phyloP scores from a whole-genome alignment of 164 flowering plant species.

The Annona squamosa region DNA sequence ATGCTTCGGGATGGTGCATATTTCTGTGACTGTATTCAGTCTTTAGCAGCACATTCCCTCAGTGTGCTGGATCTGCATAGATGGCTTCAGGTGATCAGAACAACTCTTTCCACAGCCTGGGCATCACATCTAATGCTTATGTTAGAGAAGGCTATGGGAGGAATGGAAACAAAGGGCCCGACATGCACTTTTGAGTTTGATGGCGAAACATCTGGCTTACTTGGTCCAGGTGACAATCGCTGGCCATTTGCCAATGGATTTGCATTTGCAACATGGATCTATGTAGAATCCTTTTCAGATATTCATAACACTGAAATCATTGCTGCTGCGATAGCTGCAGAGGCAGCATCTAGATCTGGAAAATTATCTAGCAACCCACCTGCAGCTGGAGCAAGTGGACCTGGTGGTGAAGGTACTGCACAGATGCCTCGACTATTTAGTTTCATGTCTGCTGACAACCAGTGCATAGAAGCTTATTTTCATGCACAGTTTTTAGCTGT shows the following conservation, averaged over 20 bases:
- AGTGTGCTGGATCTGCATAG: slow-evolving; percentile 65
- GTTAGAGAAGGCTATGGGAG: slow-evolving; percentile 84
- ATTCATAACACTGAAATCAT: slow-evolving; percentile 87
- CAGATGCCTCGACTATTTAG: slow-evolving; percentile 99
- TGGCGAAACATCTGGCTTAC: slow-evolving; percentile 98
- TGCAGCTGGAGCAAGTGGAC: slow-evolving; percentile 98
- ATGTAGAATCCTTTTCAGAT: slow-evolving; percentile 95
- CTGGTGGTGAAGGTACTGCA: slow-evolving; percentile 97
- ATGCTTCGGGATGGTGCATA: slow-evolving; percentile 74
- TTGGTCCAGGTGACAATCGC: slow-evolving; percentile 95
- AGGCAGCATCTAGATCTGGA: slow-evolving; percentile 94
- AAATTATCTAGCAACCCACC: slow-evolving; percentile 97
- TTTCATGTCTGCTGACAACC: slow-evolving; percentile 95
- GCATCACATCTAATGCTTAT: slow-evolving; percentile 60
- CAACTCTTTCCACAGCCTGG: slow-evolving; percentile 58
- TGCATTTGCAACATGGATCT: slow-evolving; percentile 98
- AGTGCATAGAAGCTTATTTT: slow-evolving; percentile 93
- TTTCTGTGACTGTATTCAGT: slow-evolving; percentile 72
- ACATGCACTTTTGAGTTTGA: slow-evolving; percentile 93
- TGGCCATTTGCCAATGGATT: slow-evolving; percentile 97
- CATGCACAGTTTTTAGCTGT: slow-evolving; percentile 98
- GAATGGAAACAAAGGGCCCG: slow-evolving; percentile 86
- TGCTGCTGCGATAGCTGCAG: slow-evolving; percentile 96
- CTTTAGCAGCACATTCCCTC: slow-evolving; percentile 84
- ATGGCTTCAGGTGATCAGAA: slow-evolving; percentile 72